phyloP scores from a whole-genome alignment of 495 filamentous ascomycete species.

The Neurospora discreta region DNA sequence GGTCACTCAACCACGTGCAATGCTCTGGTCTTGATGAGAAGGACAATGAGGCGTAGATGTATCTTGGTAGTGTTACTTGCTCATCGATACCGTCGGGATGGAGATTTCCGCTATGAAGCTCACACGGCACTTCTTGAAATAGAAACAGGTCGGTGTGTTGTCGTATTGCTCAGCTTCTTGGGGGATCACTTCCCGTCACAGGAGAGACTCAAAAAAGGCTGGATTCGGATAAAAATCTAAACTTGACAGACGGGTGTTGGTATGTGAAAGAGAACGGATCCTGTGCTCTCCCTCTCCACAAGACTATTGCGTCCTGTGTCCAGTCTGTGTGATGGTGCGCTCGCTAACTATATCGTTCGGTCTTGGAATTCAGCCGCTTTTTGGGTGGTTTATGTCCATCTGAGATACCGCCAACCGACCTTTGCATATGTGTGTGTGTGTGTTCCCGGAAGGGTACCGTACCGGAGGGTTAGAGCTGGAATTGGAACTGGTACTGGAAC shows the following conservation, averaged over 20 bases:
- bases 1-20: background rate
- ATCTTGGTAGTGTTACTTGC: background rate
- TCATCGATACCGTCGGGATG: background rate
- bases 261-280: background rate
- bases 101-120: background rate
- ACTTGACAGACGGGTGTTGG: background rate
- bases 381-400: background rate
- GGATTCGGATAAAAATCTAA: background rate
- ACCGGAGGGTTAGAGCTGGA: background rate
- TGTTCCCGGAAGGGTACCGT: background rate
- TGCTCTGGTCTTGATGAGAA: background rate
- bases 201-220: background rate
- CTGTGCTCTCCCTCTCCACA: background rate
- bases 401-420: background rate
- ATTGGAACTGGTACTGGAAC: background rate
- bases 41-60: background rate
- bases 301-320: background rate
- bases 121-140: background rate
- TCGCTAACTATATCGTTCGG: background rate
- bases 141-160: background rate
- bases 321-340: background rate
- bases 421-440: background rate
- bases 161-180: background rate
- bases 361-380: background rate
- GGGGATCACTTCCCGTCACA: background rate